Percentiles rank a stretch among this genome's conserved stretches.
Evolutionary conservation across 2,329 filamentous ascomycete species (phyloP).

Genomic region (Alternaria sp.): DNA sequence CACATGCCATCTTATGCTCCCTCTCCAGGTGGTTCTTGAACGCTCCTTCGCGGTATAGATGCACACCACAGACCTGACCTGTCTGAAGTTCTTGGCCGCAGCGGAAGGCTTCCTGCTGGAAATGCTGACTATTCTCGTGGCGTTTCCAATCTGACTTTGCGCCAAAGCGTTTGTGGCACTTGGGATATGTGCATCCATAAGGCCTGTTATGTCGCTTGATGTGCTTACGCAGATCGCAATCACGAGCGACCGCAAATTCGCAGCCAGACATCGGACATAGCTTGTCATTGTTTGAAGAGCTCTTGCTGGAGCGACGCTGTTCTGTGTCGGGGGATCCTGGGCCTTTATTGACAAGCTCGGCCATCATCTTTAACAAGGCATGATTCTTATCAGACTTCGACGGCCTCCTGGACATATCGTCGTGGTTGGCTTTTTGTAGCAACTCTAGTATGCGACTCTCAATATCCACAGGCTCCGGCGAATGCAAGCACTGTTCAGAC

Average conservation of each 20-base stretch:
- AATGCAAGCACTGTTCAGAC: constrained; percentile 23
- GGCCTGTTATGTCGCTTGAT: constrained; percentile 80
- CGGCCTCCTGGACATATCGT: background rate
- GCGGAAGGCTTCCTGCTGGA: constrained; percentile 72
- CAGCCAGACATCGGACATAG: constrained; percentile 29
- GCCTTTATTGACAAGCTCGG: constrained; percentile 33
- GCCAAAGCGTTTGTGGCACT: constrained; percentile 78
- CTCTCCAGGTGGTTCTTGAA: constrained; percentile 68
- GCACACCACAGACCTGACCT: constrained; percentile 58
- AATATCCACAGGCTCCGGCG: constrained; percentile 25
- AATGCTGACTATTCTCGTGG: constrained; percentile 83
- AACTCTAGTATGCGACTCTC: constrained; percentile 31
- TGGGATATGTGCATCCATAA: constrained; percentile 77
- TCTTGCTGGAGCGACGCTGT: constrained; percentile 20
- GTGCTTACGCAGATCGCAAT: constrained; percentile 69
- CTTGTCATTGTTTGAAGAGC: constrained; percentile 13
- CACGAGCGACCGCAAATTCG: constrained; percentile 28
- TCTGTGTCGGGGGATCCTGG: constrained; percentile 11
- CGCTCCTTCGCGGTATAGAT: constrained; percentile 63
- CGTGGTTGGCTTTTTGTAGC: constrained; percentile 8
- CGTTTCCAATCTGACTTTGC: constrained; percentile 95
- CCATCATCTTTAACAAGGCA: constrained; percentile 31
- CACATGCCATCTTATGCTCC: constrained; percentile 51
- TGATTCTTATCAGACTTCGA: constrained; percentile 17
- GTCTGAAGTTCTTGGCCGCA: constrained; percentile 56